Conservation (phyloP, 148 eudicot genomes). For the Hydrangea macrophylla region DNA sequence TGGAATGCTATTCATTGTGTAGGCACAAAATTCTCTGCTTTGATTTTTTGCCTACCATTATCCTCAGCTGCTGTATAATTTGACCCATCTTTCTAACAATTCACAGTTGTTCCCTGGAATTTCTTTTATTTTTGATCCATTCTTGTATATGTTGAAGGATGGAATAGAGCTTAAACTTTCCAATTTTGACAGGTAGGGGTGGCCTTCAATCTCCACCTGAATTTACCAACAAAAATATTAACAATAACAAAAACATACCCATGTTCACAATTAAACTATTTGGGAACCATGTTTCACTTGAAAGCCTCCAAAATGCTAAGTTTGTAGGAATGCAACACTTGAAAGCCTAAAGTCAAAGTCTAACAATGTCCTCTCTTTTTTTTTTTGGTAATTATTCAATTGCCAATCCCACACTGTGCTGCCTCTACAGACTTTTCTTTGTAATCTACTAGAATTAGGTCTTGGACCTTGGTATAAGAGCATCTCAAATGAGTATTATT, state of each 20-base stretch:
- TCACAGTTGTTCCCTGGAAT: conserved; percentile 37
- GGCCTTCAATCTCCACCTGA: conserved; percentile 48
- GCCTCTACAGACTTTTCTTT: too few species aligned
- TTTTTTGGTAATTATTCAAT: too few species aligned
- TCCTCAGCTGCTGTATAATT: conserved; percentile 28
- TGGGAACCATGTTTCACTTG: background rate
- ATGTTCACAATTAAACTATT: background rate
- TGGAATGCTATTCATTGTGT: background rate
- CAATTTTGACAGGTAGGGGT: conserved; percentile 43
- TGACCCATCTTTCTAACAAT: conserved; percentile 35
- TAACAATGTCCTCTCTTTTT: too few species aligned
- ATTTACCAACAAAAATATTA: background rate
- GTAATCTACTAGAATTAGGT: too few species aligned
- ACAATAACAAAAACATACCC: background rate
- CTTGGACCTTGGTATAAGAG: too few species aligned
- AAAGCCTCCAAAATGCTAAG: too few species aligned
- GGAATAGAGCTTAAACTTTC: conserved; percentile 34
- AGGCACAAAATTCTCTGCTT: background rate
- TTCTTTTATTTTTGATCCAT: conserved; percentile 42
- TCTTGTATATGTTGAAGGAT: conserved; percentile 48
- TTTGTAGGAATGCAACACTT: too few species aligned
- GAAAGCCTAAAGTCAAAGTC: too few species aligned
- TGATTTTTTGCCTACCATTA: background rate
- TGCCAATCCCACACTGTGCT: too few species aligned
- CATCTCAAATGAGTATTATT: too few species aligned